A percentile compares a stretch with the other conserved stretches of the same genome.
phyloP scores from a whole-genome alignment of 1,284 basidiomycete species.

The Apiotrichum sp. region DNA sequence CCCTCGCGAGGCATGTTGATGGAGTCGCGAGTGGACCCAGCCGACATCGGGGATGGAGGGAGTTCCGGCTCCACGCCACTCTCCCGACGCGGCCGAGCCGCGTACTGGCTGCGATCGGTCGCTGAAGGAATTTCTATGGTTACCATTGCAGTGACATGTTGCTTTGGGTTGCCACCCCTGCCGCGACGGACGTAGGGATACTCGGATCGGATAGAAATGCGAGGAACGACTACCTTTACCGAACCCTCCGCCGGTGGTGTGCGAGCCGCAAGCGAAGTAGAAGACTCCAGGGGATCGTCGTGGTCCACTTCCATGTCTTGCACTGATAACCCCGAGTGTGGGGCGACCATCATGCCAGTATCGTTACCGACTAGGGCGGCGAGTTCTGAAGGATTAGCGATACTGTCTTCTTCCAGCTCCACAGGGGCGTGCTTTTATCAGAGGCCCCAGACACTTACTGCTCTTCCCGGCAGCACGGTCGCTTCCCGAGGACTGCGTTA shows the following conservation, averaged over 20 bases:
- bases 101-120: conserved; percentile 45
- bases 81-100: conserved; percentile 21
- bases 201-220: conserved; percentile 82
- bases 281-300: conserved; percentile 63
- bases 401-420: no score
- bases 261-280: background rate
- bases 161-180: conserved; percentile 49
- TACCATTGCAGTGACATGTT: conserved; percentile 73
- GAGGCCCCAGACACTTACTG: conserved; percentile 56
- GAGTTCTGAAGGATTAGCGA: conserved; percentile 56
- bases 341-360: background rate
- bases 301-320: conserved; percentile 56
- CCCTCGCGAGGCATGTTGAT: conserved; percentile 1
- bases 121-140: conserved; percentile 79
- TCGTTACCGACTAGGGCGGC: conserved; percentile 71
- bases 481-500: conserved; percentile 56
- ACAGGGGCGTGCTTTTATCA: background rate
- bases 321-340: background rate
- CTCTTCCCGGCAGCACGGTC: conserved; percentile 69
- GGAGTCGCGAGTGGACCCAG: conserved; percentile 16
- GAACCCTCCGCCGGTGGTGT: conserved; percentile 30
- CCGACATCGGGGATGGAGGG: conserved; percentile 30
- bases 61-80: conserved; percentile 30
- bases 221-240: conserved; percentile 70
- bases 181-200: conserved; percentile 71